Base-by-base conservation (phyloP, 352 stramenopile genomes). In the Phytophthora palmivora region DNA sequence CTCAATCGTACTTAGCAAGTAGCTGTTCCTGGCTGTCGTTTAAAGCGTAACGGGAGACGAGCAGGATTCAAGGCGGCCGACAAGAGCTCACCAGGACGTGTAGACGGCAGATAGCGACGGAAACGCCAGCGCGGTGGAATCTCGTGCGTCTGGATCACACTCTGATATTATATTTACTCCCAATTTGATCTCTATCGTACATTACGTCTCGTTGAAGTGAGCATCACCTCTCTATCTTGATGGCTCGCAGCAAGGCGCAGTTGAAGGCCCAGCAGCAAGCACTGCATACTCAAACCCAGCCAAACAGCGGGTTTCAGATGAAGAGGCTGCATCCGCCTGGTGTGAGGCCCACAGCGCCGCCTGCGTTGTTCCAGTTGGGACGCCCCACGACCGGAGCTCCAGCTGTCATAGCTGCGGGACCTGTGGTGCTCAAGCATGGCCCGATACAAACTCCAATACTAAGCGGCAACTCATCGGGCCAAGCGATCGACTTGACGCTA, bases 401-500 rank as follows among this genome's bases (percentile, higher is more conserved):
- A n/a, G 32, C 19, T 32, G 12, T 26, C 47, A 10, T 30, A 42
- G 18, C 26, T 37, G 55, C 30, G 19, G 9, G 12, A 6, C 21
- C 32, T 5, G n/a, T 2, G 38, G 32, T 53, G 21, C 10, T 70
- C 10, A 67, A 72, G 39, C 9, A 37, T 18, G 68, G 69, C 15
- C 48, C 47, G 0, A 38, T 65, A 41, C 47, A 42, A 52, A 59
- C 14, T 12, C 8, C 43, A 60, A 58, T 24, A 55, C 18, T 26
- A 33, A 54, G 15, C 34, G 22, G 32, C 6, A 24, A 14, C 21
- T 45, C 26, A 7, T 64, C 52, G 18, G 30, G 18, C 6, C 36
- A 67, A 47, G 53, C 57, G 16, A 91, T 91, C 45, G 82, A 91
- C 36, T 59, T 91, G 26, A 89, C 79, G 22, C 44, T 71, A 8